Conservation (phyloP, 106 monocot genomes). For the Dendrobium huoshanense region DNA sequence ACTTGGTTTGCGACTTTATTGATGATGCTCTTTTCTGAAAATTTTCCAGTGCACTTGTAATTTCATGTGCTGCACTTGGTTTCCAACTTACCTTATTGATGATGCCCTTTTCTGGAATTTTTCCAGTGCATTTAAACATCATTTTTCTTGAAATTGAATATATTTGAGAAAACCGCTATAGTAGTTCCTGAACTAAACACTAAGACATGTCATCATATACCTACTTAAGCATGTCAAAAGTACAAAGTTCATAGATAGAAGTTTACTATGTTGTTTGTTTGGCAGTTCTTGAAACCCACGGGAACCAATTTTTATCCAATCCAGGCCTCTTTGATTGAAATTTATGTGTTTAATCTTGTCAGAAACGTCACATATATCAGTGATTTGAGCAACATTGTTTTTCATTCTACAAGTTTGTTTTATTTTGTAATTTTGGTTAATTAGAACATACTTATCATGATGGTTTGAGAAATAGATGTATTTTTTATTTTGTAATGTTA, state of each 20-base stretch:
- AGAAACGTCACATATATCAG: too few species aligned
- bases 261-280: neutral
- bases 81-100: neutral
- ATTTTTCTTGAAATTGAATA: neutral
- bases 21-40: neutral
- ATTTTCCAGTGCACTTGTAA: neutral
- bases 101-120: neutral
- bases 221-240: neutral
- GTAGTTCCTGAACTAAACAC: neutral
- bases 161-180: neutral
- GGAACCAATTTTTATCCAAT: too few species aligned
- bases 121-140: neutral
- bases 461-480: too few species aligned
- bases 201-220: neutral
- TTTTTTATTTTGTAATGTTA: too few species aligned
- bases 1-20: neutral
- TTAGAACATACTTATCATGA: too few species aligned
- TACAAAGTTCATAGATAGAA: neutral
- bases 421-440: too few species aligned
- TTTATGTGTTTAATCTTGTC: too few species aligned
- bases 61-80: neutral
- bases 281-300: neutral
- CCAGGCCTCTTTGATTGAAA: too few species aligned
- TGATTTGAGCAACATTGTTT: too few species aligned
- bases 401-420: too few species aligned